phyloP scores from a whole-genome alignment of 169 alveolate genomes.

The Sarcocystis neurona region DNA sequence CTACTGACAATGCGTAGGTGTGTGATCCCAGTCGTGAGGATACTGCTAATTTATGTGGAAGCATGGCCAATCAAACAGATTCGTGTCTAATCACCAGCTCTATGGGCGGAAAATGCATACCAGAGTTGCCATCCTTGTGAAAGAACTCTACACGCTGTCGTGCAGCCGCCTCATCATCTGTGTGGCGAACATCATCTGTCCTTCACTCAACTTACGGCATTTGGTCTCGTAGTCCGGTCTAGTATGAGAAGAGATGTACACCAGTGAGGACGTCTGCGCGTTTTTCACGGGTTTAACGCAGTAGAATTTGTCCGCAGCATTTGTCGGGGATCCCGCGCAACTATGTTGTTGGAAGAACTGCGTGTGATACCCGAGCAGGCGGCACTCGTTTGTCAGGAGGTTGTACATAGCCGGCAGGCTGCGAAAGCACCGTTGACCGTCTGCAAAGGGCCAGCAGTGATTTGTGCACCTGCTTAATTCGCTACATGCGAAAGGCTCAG shows the following conservation, averaged over 20 bases:
- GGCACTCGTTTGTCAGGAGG: slow-evolving; percentile 60
- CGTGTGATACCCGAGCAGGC: slow-evolving; percentile 64
- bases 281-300: slow-evolving; percentile 64
- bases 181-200: neutral
- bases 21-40: too few relatives aligned
- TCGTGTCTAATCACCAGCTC: too few relatives aligned
- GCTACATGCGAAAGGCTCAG: slow-evolving; percentile 60
- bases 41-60: too few relatives aligned
- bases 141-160: neutral
- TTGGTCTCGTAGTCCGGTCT: slow-evolving; percentile 67
- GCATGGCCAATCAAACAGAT: too few relatives aligned
- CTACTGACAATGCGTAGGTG: too few relatives aligned
- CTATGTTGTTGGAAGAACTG: slow-evolving; percentile 21
- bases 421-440: slow-evolving; percentile 58
- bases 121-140: neutral
- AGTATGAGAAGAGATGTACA: slow-evolving; percentile 59
- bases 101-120: neutral
- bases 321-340: slow-evolving; percentile 44
- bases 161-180: neutral
- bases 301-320: slow-evolving; percentile 31
- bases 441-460: slow-evolving; percentile 65
- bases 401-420: slow-evolving; percentile 61
- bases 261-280: slow-evolving; percentile 41
- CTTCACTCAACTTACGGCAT: slow-evolving; percentile 61
- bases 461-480: slow-evolving; percentile 60